phyloP scores from a whole-genome alignment of 179 eudicot genomes.

The Gypsophila paniculata region DNA sequence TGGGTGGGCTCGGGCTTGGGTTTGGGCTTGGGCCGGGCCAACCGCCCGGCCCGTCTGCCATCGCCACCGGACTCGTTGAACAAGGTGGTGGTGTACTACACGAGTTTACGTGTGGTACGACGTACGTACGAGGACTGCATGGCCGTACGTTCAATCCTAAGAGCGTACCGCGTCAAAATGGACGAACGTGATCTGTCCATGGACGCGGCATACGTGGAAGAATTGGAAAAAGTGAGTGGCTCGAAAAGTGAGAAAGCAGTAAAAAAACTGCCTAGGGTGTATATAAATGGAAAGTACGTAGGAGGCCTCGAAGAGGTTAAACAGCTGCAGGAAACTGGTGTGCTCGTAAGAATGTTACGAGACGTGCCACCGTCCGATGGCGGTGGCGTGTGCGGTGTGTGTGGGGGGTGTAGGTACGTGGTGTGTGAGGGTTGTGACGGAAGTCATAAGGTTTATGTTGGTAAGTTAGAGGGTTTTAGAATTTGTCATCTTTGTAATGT shows the following conservation, averaged over 20 bases:
- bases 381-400: conserved; percentile 44
- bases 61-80: conserved; percentile 45
- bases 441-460: conserved; percentile 54
- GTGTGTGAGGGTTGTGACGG: conserved; percentile 75
- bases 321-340: conserved; percentile 68
- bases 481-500: conserved; percentile 57
- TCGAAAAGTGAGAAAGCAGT: conserved; percentile 14
- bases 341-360: conserved; percentile 48
- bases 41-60: conserved; percentile 9
- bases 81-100: conserved; percentile 62
- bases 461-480: conserved; percentile 47
- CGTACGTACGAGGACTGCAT: conserved; percentile 71
- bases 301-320: conserved; percentile 81
- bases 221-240: conserved; percentile 44
- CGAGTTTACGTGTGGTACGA: conserved; percentile 63
- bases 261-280: conserved; percentile 48
- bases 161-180: conserved; percentile 51
- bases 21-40: conserved; percentile 23
- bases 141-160: conserved; percentile 54
- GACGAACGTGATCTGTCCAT: conserved; percentile 89
- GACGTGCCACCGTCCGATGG: conserved; percentile 36
- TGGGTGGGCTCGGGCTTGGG: background rate
- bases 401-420: conserved; percentile 66
- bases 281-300: conserved; percentile 57
- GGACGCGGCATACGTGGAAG: conserved; percentile 50